Conservation (phyloP, 177 flowering plant genomes). For the Vitis hybrid region DNA sequence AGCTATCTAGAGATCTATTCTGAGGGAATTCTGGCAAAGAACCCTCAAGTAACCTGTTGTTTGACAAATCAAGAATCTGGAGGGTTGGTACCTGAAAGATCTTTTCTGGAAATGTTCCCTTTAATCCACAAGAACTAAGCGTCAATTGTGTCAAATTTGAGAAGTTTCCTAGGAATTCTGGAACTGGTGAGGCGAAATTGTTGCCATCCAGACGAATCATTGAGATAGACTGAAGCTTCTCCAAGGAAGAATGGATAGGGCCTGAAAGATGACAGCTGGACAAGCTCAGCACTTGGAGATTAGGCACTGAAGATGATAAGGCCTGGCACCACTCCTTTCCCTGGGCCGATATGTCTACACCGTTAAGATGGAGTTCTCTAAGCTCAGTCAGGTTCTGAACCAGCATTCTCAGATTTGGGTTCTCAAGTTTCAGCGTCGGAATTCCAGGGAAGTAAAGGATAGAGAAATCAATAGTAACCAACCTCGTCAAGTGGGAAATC, state of each 20-base stretch:
- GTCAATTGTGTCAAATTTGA: too few species aligned
- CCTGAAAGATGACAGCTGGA: slow-evolving; percentile 17
- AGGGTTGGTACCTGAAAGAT: too few species aligned
- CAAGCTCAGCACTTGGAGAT: slow-evolving; percentile 15
- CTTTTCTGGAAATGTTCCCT: too few species aligned
- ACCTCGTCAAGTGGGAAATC: slow-evolving; percentile 4
- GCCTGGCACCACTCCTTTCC: slow-evolving; percentile 17
- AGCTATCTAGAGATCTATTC: slow-evolving; percentile 11
- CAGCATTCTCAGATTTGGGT: too few species aligned
- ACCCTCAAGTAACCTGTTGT: neutral
- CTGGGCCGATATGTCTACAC: slow-evolving; percentile 6
- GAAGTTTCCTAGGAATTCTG: too few species aligned
- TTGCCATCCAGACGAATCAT: accelerated
- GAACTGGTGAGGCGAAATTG: too few species aligned
- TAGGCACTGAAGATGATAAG: slow-evolving; percentile 19
- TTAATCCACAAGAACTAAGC: too few species aligned
- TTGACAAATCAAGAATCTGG: too few species aligned
- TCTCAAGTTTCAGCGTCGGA: too few species aligned
- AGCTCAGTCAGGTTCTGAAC: neutral
- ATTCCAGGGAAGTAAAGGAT: accelerated
- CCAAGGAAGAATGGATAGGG: neutral
- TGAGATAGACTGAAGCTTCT: too few species aligned
- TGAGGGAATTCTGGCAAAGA: slow-evolving; percentile 9
- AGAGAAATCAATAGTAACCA: neutral
- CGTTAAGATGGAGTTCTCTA: too few species aligned